Percentiles rank a stretch among this genome's conserved stretches.
Evolutionary conservation across 805 yeast genomes (phyloP).

Genomic region (Metschnikowia drakensbergensis): DNA sequence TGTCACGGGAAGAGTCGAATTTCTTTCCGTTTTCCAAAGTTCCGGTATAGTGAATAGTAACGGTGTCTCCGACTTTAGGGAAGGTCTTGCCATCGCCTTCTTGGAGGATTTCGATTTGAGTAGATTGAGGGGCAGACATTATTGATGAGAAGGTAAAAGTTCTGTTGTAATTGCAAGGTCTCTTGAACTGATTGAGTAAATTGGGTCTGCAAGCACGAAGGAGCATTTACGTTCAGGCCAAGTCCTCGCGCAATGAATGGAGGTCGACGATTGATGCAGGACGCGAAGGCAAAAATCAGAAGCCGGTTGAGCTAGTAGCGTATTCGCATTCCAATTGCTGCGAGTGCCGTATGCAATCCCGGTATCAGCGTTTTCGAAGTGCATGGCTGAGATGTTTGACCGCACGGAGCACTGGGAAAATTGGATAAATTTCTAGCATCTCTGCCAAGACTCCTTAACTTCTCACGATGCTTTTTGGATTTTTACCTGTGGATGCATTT

Average conservation of each 20-base stretch:
- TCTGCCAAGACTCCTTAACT: too few species aligned
- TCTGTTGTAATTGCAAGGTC: slow-evolving; percentile 6
- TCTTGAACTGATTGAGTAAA: slow-evolving; percentile 8
- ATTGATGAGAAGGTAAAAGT: slow-evolving; percentile 2
- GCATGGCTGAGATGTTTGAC: too few species aligned
- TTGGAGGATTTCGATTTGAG: slow-evolving; percentile 41
- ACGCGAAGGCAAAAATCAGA: neutral
- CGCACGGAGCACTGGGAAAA: too few species aligned
- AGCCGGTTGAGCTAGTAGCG: neutral
- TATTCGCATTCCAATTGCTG: neutral
- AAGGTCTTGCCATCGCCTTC: slow-evolving; percentile 81
- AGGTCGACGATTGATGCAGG: slow-evolving; percentile 3
- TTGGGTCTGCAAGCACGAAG: slow-evolving; percentile 11
- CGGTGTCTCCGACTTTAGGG: slow-evolving; percentile 84
- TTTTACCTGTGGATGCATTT: too few species aligned
- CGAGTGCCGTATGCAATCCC: too few species aligned
- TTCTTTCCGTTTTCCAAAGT: slow-evolving; percentile 93
- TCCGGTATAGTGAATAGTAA: slow-evolving; percentile 94
- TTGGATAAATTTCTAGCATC: too few species aligned
- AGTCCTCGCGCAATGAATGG: slow-evolving; percentile 1
- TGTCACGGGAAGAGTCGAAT: slow-evolving; percentile 92
- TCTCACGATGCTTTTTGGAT: too few species aligned
- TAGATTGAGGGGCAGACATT: slow-evolving; percentile 40
- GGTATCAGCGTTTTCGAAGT: too few species aligned
- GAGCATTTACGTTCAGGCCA: slow-evolving; percentile 6